Percentiles rank a stretch among this genome's conserved stretches.
Conservation (phyloP, 2,329 filamentous ascomycete species). For the Thyridium curvatum region DNA sequence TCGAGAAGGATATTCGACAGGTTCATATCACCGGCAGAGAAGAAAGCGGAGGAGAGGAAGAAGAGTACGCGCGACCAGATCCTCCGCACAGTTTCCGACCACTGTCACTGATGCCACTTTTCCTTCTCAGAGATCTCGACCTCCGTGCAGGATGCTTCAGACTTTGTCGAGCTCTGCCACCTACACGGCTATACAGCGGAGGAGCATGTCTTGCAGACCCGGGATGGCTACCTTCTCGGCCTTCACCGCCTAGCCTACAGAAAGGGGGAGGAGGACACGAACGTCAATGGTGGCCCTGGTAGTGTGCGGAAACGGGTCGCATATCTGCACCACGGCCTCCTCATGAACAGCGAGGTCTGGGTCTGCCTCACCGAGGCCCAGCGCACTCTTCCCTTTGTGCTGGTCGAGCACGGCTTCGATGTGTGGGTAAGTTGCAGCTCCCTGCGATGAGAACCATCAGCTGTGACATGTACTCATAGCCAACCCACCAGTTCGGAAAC, state of each 20-base stretch:
- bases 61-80: constrained; percentile 50
- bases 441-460: too few species aligned
- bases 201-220: constrained; percentile 92
- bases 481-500: constrained; percentile 77
- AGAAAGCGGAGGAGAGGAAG: constrained; percentile 60
- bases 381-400: constrained; percentile 78
- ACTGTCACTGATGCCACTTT: constrained; percentile 40
- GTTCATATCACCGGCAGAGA: constrained; percentile 64
- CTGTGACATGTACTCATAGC: too few species aligned
- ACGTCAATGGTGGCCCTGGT: constrained; percentile 66
- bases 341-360: constrained; percentile 99
- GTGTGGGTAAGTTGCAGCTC: constrained; percentile 89
- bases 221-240: constrained; percentile 87
- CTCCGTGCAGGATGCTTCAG: constrained; percentile 78
- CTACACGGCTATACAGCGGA: constrained; percentile 90
- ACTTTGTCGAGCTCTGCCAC: constrained; percentile 91
- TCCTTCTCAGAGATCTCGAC: constrained; percentile 57
- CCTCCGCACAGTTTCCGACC: too few species aligned
- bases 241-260: constrained; percentile 81
- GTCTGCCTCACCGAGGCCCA: constrained; percentile 84
- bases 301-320: constrained; percentile 76
- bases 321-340: constrained; percentile 89
- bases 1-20: constrained; percentile 80
- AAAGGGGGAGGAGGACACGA: constrained; percentile 71
- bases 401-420: constrained; percentile 89